phyloP scores from a whole-genome alignment of 164 flowering plant genomes.

The Chimonanthus praecox region DNA sequence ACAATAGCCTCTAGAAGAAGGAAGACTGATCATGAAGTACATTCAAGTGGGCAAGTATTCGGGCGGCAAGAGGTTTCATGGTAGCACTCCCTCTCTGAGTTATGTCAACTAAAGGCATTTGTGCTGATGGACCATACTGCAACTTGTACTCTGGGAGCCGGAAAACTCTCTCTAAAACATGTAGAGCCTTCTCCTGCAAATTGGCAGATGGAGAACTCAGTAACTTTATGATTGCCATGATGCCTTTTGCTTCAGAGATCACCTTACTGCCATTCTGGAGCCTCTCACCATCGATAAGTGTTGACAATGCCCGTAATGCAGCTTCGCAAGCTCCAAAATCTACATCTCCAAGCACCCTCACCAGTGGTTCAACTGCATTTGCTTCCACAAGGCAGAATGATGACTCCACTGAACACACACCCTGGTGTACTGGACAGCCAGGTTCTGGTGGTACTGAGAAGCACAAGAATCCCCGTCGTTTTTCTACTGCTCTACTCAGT shows the following conservation, averaged over 20 bases:
- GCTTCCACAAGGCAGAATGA: constrained; percentile 70
- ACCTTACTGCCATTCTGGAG: constrained; percentile 53
- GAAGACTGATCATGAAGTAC: constrained; percentile 66
- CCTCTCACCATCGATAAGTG: constrained; percentile 45
- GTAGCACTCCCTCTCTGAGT: constrained; percentile 48
- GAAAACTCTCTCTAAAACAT: constrained; percentile 50
- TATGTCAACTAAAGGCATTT: constrained; percentile 50
- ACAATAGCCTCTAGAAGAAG: constrained; percentile 31
- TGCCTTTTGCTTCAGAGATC: constrained; percentile 45
- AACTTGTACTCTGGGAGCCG: constrained; percentile 42
- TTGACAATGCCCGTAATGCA: constrained; percentile 45
- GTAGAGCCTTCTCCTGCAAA: constrained; percentile 52
- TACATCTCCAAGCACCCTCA: constrained; percentile 37
- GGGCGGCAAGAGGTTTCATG: constrained; percentile 48
- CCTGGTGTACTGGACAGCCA: constrained; percentile 47
- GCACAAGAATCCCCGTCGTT: constrained; percentile 41
- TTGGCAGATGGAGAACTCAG: constrained; percentile 32
- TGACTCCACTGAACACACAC: constrained; percentile 45
- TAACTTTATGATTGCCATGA: constrained; percentile 39
- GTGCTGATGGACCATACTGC: constrained; percentile 42
- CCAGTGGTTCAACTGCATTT: constrained; percentile 47
- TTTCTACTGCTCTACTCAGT: constrained; percentile 33
- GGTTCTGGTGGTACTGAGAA: constrained; percentile 38
- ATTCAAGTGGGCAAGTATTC: constrained; percentile 54
- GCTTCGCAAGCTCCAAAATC: constrained; percentile 43